Percentiles rank a stretch among this genome's conserved stretches.
These are phyloP conservation scores for Globisporangium irregulare DNA, from an alignment of 352 stramenopile genomes.

Conservation along the genomic window DNA sequence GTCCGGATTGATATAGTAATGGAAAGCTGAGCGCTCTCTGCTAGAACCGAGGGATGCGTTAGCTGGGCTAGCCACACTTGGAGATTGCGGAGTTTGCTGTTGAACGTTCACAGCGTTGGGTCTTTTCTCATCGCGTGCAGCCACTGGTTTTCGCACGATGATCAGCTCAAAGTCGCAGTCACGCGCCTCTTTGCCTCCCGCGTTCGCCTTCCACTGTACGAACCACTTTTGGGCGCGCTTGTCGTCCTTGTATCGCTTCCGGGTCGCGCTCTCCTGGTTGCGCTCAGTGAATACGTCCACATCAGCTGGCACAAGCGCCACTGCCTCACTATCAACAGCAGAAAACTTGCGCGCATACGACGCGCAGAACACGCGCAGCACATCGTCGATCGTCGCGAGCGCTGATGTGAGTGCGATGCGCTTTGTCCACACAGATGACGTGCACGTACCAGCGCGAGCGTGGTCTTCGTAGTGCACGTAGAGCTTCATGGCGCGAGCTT, in stretches of 20 bases:
- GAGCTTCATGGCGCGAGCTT: conserved; percentile 20
- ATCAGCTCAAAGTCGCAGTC: conserved; percentile 41
- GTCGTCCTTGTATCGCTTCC: conserved; percentile 6
- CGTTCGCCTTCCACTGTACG: not conserved
- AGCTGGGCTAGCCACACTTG: not conserved
- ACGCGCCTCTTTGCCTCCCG: not conserved
- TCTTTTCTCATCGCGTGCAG: not conserved
- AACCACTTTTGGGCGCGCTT: conserved; percentile 9
- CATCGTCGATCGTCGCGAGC: conserved; percentile 33
- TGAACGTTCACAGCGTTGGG: not conserved
- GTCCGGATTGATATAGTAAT: not conserved
- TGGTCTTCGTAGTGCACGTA: conserved; percentile 67
- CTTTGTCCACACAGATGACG: conserved; percentile 38
- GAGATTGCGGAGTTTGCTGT: not conserved
- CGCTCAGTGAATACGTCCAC: conserved; percentile 45
- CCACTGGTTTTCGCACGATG: conserved; percentile 18
- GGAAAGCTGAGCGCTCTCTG: not conserved
- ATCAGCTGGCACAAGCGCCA: conserved; percentile 21
- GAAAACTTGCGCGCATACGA: conserved; percentile 45
- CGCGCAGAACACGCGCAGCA: conserved; percentile 35
- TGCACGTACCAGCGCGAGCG: conserved; percentile 4
- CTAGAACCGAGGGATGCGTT: not conserved
- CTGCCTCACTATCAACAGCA: not conserved
- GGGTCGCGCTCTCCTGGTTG: conserved; percentile 22
- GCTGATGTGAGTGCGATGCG: conserved; percentile 37